Conservation (phyloP, 345 rosid species). For the Excoecaria cochinchinensis region DNA sequence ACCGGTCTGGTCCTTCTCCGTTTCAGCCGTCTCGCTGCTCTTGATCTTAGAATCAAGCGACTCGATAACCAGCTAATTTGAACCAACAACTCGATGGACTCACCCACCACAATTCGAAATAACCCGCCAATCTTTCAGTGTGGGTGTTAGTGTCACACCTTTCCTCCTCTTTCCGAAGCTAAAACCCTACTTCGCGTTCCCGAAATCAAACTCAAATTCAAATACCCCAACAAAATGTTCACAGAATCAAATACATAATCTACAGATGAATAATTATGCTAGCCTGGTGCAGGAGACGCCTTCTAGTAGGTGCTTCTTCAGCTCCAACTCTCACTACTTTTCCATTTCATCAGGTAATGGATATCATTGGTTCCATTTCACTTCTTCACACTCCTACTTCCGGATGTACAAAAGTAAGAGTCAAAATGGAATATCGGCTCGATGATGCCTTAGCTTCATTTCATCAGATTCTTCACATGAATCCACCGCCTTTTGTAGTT, state of each 20-base stretch:
- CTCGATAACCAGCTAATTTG: conserved; percentile 13
- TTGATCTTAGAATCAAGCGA: conserved; percentile 49
- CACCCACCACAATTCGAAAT: too few relatives aligned
- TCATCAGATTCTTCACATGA: background rate
- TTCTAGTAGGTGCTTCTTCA: background rate
- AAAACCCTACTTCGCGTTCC: too few relatives aligned
- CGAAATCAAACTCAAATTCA: too few relatives aligned
- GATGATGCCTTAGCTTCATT: background rate
- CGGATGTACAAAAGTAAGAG: background rate
- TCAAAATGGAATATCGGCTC: background rate
- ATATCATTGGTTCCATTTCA: background rate
- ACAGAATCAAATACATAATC: too few relatives aligned
- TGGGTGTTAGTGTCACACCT: too few relatives aligned
- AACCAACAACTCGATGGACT: too few relatives aligned
- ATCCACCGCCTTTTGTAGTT: background rate
- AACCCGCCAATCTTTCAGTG: too few relatives aligned
- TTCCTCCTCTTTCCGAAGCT: too few relatives aligned
- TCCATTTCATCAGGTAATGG: background rate
- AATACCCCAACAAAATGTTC: too few relatives aligned
- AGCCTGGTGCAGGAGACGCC: too few relatives aligned
- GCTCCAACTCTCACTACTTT: background rate
- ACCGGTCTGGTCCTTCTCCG: background rate
- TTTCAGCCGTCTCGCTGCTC: conserved; percentile 8
- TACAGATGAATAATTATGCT: too few relatives aligned
- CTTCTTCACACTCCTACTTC: background rate